Conservation (phyloP, 345 rosid genomes). For the Carallia pectinifolia region DNA sequence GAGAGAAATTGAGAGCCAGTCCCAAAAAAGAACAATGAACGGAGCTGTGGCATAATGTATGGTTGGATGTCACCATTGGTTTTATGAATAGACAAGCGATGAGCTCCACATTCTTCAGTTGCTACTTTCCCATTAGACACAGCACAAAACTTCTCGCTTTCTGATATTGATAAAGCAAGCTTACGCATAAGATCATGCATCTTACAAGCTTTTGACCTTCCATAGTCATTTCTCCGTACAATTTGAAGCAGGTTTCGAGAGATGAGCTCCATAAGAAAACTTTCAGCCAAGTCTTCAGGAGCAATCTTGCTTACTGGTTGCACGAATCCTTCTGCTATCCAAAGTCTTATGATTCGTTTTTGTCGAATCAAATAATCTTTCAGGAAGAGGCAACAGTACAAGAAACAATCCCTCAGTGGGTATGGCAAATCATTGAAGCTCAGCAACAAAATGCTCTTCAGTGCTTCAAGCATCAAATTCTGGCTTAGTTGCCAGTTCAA, state of each 20-base stretch:
- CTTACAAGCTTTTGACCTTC: conserved; percentile 30
- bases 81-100: conserved; percentile 6
- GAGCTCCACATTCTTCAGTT: background rate
- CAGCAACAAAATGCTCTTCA: conserved; percentile 31
- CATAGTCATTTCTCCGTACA: conserved; percentile 22
- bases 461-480: conserved; percentile 25
- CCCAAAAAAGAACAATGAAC: conserved; percentile 32
- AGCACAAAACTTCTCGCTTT: conserved; percentile 8
- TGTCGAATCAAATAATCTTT: conserved; percentile 26
- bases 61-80: background rate
- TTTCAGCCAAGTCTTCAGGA: conserved; percentile 35
- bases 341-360: conserved; percentile 28
- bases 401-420: conserved; percentile 12
- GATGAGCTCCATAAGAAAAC: conserved; percentile 36
- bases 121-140: background rate
- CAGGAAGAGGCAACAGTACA: conserved; percentile 34
- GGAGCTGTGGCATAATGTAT: conserved; percentile 19
- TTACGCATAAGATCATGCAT: conserved; percentile 45
- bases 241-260: conserved; percentile 40
- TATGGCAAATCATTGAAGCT: conserved; percentile 35
- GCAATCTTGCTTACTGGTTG: conserved; percentile 6
- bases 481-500: conserved; percentile 34
- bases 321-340: conserved; percentile 42
- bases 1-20: background rate
- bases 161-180: conserved; percentile 27